Percentiles rank a stretch among this genome's conserved stretches.
These are phyloP conservation scores for Linnemannia elongata DNA, from an alignment of 192 early-diverging fungal genomes.

Conservation along the genomic window DNA sequence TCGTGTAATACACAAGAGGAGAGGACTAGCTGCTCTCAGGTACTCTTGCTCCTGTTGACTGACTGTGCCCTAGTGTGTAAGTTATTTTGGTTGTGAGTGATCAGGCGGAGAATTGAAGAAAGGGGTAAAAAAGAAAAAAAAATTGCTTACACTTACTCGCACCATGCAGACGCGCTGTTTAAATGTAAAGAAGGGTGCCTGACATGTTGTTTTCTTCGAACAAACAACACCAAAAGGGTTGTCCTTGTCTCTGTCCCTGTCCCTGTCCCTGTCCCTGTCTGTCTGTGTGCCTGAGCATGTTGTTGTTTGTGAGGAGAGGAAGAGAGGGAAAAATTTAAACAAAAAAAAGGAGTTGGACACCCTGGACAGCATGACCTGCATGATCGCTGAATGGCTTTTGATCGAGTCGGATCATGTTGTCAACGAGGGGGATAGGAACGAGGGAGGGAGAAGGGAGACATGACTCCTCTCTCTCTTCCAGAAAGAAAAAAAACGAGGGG, in stretches of 20 bases:
- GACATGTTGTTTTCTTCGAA: background rate
- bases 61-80: background rate
- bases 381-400: constrained; percentile 27
- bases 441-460: background rate
- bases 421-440: background rate
- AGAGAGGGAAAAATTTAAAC: background rate
- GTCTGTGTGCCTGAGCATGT: constrained; percentile 10
- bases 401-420: constrained; percentile 28
- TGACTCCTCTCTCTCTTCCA: background rate
- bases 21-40: background rate
- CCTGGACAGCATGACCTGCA: constrained; percentile 27
- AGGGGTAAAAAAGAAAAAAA: background rate
- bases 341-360: constrained; percentile 19
- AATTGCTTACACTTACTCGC: background rate
- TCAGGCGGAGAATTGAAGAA: background rate
- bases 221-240: background rate
- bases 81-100: background rate
- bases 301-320: constrained; percentile 3
- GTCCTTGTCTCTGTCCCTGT: background rate
- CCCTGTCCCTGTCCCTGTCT: background rate
- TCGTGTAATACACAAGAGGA: too few species aligned
- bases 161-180: background rate
- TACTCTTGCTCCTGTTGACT: background rate
- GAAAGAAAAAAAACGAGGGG: constrained; percentile 12
- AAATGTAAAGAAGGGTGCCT: constrained; percentile 6